Conservation (phyloP, 306 rosid genomes). For the Trichosanthes cucumerina region DNA sequence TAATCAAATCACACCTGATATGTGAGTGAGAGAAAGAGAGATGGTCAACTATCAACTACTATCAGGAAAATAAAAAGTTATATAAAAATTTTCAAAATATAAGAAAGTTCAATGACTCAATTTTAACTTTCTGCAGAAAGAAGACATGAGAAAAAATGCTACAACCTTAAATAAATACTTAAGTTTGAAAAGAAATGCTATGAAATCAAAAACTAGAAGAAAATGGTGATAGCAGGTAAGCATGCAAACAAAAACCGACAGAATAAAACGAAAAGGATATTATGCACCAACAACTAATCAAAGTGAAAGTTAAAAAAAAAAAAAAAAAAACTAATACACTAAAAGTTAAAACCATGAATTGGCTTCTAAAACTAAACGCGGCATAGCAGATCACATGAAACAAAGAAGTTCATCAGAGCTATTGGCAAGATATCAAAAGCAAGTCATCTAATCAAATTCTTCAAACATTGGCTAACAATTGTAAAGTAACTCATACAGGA, state of each 20-base stretch:
- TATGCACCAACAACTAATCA: background rate
- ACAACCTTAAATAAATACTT: background rate
- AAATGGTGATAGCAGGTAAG: background rate
- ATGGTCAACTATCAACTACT: background rate
- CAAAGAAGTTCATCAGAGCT: background rate
- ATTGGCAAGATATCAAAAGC: background rate
- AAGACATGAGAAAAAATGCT: background rate
- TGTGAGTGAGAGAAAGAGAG: conserved; percentile 5
- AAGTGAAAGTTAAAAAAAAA: background rate
- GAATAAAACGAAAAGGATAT: background rate
- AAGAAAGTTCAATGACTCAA: background rate
- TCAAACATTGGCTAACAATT: conserved; percentile 9
- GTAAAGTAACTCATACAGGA: conserved; percentile 1
- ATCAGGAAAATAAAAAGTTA: background rate
- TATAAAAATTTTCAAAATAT: background rate
- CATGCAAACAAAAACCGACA: background rate
- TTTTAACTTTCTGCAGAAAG: background rate
- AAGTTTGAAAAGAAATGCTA: background rate
- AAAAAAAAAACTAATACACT: background rate
- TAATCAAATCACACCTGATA: conserved; percentile 81
- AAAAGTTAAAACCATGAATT: conserved; percentile 8
- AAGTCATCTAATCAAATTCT: background rate
- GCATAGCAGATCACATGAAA: conserved; percentile 18
- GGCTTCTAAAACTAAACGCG: conserved; percentile 7
- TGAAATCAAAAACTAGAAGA: background rate